Percentiles rank a stretch among this genome's conserved stretches.
Evolutionary conservation across 2,329 filamentous ascomycete genomes (phyloP).

Genomic region (Gaeumannomyces sp.): DNA sequence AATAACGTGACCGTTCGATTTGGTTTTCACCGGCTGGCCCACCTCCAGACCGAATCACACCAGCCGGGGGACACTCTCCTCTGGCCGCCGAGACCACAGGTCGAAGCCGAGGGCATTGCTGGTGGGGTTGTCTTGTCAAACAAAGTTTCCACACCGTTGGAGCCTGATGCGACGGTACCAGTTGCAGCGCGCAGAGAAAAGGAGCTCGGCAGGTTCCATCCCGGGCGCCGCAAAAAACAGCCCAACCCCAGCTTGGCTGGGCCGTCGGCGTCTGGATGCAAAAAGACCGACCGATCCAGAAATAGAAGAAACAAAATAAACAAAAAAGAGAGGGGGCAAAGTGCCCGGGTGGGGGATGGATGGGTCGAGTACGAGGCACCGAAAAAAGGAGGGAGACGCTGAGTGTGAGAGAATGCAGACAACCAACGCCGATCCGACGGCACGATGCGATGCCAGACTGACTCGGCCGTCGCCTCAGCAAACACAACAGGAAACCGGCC

Average conservation of each 20-base stretch:
- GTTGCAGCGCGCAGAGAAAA: background rate
- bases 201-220: background rate
- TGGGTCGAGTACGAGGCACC: background rate
- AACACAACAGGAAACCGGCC: background rate
- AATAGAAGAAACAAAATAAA: background rate
- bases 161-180: background rate
- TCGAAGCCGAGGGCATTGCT: background rate
- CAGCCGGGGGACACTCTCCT: too few species aligned
- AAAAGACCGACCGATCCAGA: background rate
- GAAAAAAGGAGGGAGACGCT: background rate
- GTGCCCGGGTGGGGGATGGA: too few species aligned
- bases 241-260: background rate
- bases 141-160: slow-evolving; percentile 1
- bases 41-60: background rate
- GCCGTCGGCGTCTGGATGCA: background rate
- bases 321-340: background rate
- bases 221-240: background rate
- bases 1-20: background rate
- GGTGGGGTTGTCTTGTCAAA: background rate
- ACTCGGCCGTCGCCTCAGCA: background rate
- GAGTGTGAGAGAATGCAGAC: background rate
- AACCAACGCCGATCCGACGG: background rate
- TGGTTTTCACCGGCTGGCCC: background rate
- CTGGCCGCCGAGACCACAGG: too few species aligned
- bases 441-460: background rate